A percentile compares a stretch with the other conserved stretches of the same genome.
Evolutionary conservation across 371 early-diverging fungal genomes (phyloP).

Genomic region (Dinochytrium kinnereticum): DNA sequence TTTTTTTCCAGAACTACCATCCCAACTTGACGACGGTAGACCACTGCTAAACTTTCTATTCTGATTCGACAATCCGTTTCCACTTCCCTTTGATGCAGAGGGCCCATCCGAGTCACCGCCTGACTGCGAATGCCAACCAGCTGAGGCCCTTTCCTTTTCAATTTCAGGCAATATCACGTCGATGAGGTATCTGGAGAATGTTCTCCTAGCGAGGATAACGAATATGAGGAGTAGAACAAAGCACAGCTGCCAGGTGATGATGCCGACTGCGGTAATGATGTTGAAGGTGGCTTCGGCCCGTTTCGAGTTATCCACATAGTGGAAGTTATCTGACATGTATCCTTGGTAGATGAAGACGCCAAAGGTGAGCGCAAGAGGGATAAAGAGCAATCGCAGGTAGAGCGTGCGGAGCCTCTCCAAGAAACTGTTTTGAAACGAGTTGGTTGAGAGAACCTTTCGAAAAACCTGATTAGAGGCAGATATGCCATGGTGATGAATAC

Average conservation of each 20-base stretch:
- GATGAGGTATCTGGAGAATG: background rate
- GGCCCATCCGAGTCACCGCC: background rate
- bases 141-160: background rate
- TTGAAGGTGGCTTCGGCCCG: background rate
- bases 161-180: background rate
- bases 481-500: background rate
- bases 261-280: background rate
- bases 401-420: background rate
- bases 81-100: background rate
- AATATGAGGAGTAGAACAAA: background rate
- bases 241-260: background rate
- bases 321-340: slow-evolving; percentile 2
- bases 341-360: slow-evolving; percentile 14
- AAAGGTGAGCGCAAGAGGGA: background rate
- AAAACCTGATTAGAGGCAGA: background rate
- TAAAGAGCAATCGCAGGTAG: background rate
- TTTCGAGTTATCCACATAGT: background rate
- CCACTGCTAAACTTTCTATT: background rate
- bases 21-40: background rate
- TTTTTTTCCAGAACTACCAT: background rate
- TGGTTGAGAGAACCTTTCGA: background rate
- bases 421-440: background rate
- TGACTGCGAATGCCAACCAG: background rate
- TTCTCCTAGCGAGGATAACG: background rate
- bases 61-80: background rate